These are phyloP conservation scores for Letharia lupina DNA, from an alignment of 495 filamentous ascomycete species.

Conservation along the genomic window DNA sequence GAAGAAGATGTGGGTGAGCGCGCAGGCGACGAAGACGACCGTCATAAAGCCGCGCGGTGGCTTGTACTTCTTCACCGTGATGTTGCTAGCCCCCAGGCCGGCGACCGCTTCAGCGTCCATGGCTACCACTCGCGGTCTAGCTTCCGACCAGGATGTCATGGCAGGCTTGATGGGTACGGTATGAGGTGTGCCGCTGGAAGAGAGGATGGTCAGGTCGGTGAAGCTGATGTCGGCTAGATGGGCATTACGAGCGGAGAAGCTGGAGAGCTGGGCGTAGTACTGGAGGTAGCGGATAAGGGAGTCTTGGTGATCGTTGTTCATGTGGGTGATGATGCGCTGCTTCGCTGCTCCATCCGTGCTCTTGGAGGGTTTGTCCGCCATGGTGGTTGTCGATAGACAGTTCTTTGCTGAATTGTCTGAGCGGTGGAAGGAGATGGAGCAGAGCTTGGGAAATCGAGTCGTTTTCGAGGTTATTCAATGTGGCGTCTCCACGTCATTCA, in stretches of 20 bases:
- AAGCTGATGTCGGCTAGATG: constrained; percentile 53
- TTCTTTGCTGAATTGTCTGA: not conserved
- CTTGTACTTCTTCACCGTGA: constrained; percentile 49
- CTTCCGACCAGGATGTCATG: constrained; percentile 50
- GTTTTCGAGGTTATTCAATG: not conserved
- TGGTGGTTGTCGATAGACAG: not conserved
- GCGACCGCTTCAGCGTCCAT: constrained; percentile 55
- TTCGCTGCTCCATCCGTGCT: constrained; percentile 35
- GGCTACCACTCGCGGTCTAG: constrained; percentile 54
- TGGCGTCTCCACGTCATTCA: not conserved
- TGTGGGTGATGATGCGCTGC: constrained; percentile 62
- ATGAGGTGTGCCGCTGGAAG: constrained; percentile 39
- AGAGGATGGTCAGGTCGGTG: constrained; percentile 44
- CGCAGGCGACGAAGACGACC: constrained; percentile 40
- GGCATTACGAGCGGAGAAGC: constrained; percentile 40
- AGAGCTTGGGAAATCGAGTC: not conserved
- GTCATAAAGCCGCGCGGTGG: constrained; percentile 35
- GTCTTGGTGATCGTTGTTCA: constrained; percentile 67
- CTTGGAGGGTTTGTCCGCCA: constrained; percentile 3
- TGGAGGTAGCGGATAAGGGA: constrained; percentile 60
- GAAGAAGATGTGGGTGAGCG: constrained; percentile 38
- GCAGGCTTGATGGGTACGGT: constrained; percentile 54
- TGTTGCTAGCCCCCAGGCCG: constrained; percentile 46
- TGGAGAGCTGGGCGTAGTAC: constrained; percentile 47
- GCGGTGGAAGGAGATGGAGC: not conserved